Percentiles rank a stretch among this genome's conserved stretches.
Evolutionary conservation across 2,329 filamentous ascomycete species (phyloP).

Genomic region (Arachnopeziza araneosa): DNA sequence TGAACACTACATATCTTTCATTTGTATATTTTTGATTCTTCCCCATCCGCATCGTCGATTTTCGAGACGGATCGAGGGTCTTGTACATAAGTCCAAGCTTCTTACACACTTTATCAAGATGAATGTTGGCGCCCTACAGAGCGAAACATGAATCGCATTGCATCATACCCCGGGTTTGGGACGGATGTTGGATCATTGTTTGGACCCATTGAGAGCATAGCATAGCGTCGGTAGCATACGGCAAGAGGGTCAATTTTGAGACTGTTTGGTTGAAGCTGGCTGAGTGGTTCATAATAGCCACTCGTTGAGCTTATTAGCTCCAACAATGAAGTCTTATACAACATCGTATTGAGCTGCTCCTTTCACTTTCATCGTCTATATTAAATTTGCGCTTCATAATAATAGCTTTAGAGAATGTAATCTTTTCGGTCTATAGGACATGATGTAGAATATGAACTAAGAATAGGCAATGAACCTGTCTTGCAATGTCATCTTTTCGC

Average conservation of each 20-base stretch:
- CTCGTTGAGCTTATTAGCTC: not conserved
- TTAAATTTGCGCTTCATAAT: no score
- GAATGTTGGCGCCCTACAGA: constrained; percentile 10
- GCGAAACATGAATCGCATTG: constrained; percentile 12
- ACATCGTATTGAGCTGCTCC: not conserved
- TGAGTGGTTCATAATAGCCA: not conserved
- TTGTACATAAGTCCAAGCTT: not conserved
- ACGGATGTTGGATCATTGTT: constrained; percentile 14
- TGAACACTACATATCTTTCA: constrained; percentile 31
- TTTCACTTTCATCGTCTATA: no score
- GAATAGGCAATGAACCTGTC: no score
- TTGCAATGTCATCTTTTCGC: no score
- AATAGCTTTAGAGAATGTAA: no score
- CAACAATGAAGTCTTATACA: not conserved
- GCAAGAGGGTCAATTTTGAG: not conserved
- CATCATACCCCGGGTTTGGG: constrained; percentile 11
- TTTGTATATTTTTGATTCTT: not conserved
- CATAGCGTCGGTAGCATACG: constrained; percentile 25
- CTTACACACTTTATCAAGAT: constrained; percentile 12
- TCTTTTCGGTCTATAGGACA: no score
- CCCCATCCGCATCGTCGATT: not conserved
- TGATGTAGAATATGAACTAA: no score
- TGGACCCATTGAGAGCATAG: constrained; percentile 17
- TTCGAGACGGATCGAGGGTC: not conserved
- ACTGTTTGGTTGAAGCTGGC: not conserved